Evolutionary conservation across 345 rosid genomes (phyloP).

Genomic region (Populus alba): DNA sequence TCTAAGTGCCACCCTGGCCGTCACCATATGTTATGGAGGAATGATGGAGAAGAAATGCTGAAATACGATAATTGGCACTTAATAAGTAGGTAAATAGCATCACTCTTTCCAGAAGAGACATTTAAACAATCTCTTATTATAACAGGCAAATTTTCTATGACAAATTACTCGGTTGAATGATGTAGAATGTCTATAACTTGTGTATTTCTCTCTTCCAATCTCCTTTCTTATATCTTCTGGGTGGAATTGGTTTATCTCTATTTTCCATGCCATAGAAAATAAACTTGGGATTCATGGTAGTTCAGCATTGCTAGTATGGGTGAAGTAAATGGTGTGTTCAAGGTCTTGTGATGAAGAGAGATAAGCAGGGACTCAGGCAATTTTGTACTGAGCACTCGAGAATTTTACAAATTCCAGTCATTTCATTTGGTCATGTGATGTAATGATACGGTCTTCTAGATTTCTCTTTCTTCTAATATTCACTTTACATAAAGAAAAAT

Average conservation of each 20-base stretch:
- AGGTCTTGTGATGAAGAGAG: background rate
- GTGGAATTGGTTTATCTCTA: background rate
- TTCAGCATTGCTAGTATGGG: background rate
- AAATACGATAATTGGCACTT: background rate
- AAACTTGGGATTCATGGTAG: background rate
- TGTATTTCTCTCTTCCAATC: background rate
- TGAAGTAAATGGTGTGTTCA: background rate
- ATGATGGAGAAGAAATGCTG: background rate
- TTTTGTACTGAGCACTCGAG: too few relatives aligned
- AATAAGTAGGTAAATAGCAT: background rate
- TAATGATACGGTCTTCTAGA: too few relatives aligned
- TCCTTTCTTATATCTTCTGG: background rate
- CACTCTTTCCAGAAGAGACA: background rate
- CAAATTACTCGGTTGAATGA: background rate
- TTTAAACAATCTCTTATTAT: background rate
- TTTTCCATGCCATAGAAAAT: background rate
- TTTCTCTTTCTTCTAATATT: too few relatives aligned
- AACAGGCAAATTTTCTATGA: background rate
- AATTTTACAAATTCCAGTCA: too few relatives aligned
- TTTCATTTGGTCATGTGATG: too few relatives aligned
- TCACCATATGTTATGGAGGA: background rate
- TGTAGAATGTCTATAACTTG: background rate
- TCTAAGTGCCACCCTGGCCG: background rate
- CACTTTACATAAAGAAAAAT: too few relatives aligned
- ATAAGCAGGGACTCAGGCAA: background rate